Percentiles rank a stretch among this genome's conserved stretches.
Evolutionary conservation across 2,329 filamentous ascomycete species (phyloP).

Genomic region (Coniochaeta ligniaria): DNA sequence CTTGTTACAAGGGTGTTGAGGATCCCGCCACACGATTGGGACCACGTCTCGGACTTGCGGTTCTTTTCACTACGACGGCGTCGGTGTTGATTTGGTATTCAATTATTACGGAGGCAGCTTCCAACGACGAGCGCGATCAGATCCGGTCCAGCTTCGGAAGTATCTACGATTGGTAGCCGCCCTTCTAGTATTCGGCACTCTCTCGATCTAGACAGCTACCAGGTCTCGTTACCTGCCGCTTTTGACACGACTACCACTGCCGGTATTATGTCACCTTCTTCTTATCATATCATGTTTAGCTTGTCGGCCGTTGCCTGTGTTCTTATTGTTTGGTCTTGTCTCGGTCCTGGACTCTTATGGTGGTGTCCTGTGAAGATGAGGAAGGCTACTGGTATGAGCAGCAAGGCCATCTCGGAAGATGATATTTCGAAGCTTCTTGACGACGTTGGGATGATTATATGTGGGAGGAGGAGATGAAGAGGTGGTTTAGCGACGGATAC

Average conservation of each 20-base stretch:
- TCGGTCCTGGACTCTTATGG: too few species aligned
- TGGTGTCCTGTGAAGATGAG: too few species aligned
- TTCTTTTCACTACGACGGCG: too few species aligned
- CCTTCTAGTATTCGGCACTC: constrained; percentile 49
- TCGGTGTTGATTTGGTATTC: too few species aligned
- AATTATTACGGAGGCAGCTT: constrained; percentile 25
- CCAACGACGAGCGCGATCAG: constrained; percentile 26
- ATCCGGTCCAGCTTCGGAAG: constrained; percentile 33
- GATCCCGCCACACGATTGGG: too few species aligned
- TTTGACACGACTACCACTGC: constrained; percentile 16
- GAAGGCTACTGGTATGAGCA: constrained; percentile 73
- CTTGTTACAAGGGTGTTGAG: too few species aligned
- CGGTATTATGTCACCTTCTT: constrained; percentile 35
- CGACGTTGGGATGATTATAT: constrained; percentile 81
- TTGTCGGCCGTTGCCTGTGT: too few species aligned
- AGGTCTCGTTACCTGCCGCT: constrained; percentile 3
- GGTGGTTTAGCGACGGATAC: constrained; percentile 83
- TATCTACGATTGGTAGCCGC: constrained; percentile 38
- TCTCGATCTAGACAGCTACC: constrained; percentile 43
- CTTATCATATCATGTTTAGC: constrained; percentile 41
- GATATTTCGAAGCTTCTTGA: constrained; percentile 83
- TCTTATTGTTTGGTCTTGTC: too few species aligned
- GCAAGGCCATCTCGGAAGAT: constrained; percentile 60
- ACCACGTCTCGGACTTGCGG: too few species aligned
- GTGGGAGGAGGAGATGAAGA: constrained; percentile 88